Evolutionary conservation across 2,329 filamentous ascomycete species (phyloP), one percentile per base, ranked within the genome.

Genomic region (Berkeleyomyces rouxiae): DNA sequence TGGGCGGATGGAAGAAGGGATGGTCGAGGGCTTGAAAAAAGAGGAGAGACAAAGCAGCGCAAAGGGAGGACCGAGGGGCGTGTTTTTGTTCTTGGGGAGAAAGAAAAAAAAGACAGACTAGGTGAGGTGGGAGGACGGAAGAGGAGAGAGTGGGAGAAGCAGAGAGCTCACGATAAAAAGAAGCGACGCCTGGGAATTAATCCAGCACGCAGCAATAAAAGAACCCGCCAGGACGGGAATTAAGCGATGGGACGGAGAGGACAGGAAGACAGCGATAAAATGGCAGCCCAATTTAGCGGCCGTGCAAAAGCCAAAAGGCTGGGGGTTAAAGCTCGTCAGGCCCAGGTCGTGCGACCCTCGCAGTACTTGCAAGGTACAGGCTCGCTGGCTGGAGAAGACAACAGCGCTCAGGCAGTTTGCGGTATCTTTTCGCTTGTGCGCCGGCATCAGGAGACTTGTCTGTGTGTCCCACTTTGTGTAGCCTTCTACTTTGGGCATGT

Each of bases 371-470:
- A 33, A 23, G 36, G 49, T 53, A 53, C 49, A 53, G 36, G 49
- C 49, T 13, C 36, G 49, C 4, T 36, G 23, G 9, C 7, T 11
- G 36, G 36, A 53, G 36, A 33, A 53, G 49, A 53, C 49, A 53
- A 53, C 23, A 53, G 49, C 49, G 49, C 49, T 53, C 49, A 53
- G 49, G 36, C 49, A 53, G 36, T 53, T 36, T 53, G 23, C 36
- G 49, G 49, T 53, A 53, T 53, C 49, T 53, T 53, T 53, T 53
- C 49, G 49, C 49, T n/a, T 53, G 49, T 53, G 49, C 49, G 23
- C 33, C 13, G 36, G 33, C 33, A 13, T 53, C 49, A 53, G 23
- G 36, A 33, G 49, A 53, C 49, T 36, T 53, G 49, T 16, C 11
- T 36, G 23, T 9, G 49, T 31, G 49, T 10, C 4, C 3, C 23